These are phyloP conservation scores for Teunomyces panamensis DNA, from an alignment of 805 yeast species.

Conservation along the genomic window DNA sequence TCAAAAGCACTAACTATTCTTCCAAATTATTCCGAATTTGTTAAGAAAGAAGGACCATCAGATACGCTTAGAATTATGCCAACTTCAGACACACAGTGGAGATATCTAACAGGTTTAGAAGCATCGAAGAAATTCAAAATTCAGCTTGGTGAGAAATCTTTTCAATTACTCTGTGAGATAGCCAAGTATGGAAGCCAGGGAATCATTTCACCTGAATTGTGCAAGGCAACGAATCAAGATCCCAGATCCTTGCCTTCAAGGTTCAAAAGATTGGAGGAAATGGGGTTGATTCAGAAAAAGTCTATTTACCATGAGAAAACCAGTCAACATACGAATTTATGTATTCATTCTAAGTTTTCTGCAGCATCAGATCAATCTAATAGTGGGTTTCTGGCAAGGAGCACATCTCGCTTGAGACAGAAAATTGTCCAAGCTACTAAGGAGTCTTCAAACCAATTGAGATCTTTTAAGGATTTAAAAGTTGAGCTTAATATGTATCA, in stretches of 20 bases:
- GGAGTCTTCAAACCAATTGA: constrained; percentile 56
- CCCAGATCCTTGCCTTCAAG: constrained; percentile 67
- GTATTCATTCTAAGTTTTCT: constrained; percentile 49
- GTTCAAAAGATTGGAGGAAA: constrained; percentile 50
- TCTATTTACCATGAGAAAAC: constrained; percentile 30
- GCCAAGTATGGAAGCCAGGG: constrained; percentile 58
- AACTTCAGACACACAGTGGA: constrained; percentile 55
- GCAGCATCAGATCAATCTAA: constrained; percentile 11
- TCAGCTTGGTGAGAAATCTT: constrained; percentile 49
- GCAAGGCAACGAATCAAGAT: constrained; percentile 61
- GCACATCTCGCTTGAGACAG: constrained; percentile 25
- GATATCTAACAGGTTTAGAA: constrained; percentile 50
- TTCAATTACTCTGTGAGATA: constrained; percentile 58
- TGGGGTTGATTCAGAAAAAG: constrained; percentile 45
- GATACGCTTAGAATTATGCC: constrained; percentile 29
- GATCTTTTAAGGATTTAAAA: constrained; percentile 60
- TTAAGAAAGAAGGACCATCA: constrained; percentile 14
- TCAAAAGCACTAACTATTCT: constrained; percentile 12
- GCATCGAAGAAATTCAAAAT: constrained; percentile 46
- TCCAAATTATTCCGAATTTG: constrained; percentile 18
- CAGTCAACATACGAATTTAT: constrained; percentile 52
- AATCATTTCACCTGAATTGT: constrained; percentile 56
- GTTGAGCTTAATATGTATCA: constrained; percentile 53
- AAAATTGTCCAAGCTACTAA: constrained; percentile 49
- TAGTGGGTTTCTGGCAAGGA: constrained; percentile 20